A percentile compares a stretch with the other conserved stretches of the same genome.
Evolutionary conservation across 805 yeast species (phyloP).

Genomic region (Kuraishia cidri): DNA sequence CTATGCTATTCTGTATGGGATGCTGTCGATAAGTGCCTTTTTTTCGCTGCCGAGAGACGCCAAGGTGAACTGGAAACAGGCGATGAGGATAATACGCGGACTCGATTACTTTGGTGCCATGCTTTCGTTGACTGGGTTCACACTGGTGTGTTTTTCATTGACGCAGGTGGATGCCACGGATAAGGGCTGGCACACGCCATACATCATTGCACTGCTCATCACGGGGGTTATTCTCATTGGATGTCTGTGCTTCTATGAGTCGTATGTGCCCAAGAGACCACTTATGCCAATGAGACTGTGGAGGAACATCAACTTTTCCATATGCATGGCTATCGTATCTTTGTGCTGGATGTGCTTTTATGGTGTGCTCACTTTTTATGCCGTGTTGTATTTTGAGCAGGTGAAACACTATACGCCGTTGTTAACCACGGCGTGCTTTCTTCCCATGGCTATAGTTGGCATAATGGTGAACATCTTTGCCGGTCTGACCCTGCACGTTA

Average conservation of each 20-base stretch:
- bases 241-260: slow-evolving; percentile 27
- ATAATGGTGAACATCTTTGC: slow-evolving; percentile 31
- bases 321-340: slow-evolving; percentile 25
- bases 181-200: slow-evolving; percentile 34
- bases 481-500: slow-evolving; percentile 32
- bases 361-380: slow-evolving; percentile 30
- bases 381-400: slow-evolving; percentile 32
- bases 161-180: slow-evolving; percentile 31
- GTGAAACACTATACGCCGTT: slow-evolving; percentile 26
- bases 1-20: slow-evolving; percentile 23
- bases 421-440: slow-evolving; percentile 30
- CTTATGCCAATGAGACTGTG: slow-evolving; percentile 37
- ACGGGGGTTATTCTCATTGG: slow-evolving; percentile 25
- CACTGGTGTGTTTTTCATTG: slow-evolving; percentile 31
- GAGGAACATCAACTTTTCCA: slow-evolving; percentile 25
- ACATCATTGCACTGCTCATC: slow-evolving; percentile 31
- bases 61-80: slow-evolving; percentile 11
- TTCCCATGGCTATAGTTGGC: slow-evolving; percentile 36
- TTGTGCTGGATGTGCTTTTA: slow-evolving; percentile 32
- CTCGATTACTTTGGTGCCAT: slow-evolving; percentile 34
- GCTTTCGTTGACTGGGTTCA: slow-evolving; percentile 27
- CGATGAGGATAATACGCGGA: slow-evolving; percentile 10
- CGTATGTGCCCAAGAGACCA: slow-evolving; percentile 27
- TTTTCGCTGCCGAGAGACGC: slow-evolving; percentile 24
- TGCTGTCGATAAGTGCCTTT: slow-evolving; percentile 11